A percentile compares a stretch with the other conserved stretches of the same genome.
Conservation (phyloP, 345 rosid species). For the Carallia brachiata region DNA sequence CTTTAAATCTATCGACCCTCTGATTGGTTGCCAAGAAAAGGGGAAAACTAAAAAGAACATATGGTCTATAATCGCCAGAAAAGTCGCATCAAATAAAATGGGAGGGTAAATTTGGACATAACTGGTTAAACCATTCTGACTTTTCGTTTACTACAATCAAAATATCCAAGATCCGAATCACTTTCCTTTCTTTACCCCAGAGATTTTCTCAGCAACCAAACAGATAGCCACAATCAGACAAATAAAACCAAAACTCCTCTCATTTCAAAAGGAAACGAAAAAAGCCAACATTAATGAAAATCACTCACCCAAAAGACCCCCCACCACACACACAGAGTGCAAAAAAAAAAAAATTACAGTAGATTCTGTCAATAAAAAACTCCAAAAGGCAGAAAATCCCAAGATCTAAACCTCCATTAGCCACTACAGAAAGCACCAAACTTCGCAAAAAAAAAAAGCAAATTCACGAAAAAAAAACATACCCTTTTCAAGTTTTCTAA, state of each 20-base stretch:
- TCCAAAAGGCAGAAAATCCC: neutral
- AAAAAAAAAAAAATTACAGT: too few species aligned
- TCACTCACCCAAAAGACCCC: neutral
- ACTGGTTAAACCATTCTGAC: neutral
- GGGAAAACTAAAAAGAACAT: neutral
- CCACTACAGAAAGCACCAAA: neutral
- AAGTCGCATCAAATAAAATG: neutral
- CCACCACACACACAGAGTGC: too few species aligned
- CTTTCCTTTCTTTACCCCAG: neutral
- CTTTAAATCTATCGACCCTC: neutral
- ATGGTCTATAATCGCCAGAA: neutral
- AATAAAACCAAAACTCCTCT: neutral
- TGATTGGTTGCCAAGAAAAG: neutral
- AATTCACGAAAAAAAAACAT: neutral
- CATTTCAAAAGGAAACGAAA: neutral
- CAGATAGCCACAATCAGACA: neutral
- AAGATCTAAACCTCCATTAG: neutral
- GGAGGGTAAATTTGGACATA: conserved; percentile 2
- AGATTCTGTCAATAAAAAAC: neutral
- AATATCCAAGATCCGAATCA: neutral
- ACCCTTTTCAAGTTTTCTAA: neutral
- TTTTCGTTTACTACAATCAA: neutral
- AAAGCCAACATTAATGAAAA: neutral
- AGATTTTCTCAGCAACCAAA: neutral
- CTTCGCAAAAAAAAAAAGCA: neutral